These are phyloP conservation scores for Hysterium pulicare DNA, from an alignment of 2,329 filamentous ascomycete genomes.

Conservation along the genomic window DNA sequence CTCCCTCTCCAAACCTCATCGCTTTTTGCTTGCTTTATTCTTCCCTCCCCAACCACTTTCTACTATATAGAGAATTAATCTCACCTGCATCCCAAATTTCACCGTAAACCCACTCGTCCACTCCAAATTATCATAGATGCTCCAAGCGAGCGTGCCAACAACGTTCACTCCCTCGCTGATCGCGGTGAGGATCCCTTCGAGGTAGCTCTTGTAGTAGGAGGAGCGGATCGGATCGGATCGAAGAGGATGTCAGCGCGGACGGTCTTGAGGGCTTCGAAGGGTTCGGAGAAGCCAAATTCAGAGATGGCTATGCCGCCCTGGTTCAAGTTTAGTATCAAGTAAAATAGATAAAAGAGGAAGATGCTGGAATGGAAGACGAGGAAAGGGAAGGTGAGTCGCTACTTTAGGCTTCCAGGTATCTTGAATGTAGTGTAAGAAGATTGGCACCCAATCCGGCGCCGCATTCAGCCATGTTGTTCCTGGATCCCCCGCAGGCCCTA, in stretches of 20 bases:
- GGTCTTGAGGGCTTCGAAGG: constrained; percentile 25
- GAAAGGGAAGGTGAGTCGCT: constrained; percentile 42
- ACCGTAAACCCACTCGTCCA: constrained; percentile 29
- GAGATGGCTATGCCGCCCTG: too few relatives aligned
- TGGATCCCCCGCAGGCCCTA: too few relatives aligned
- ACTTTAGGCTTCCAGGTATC: constrained; percentile 20
- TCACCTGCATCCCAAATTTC: constrained; percentile 34
- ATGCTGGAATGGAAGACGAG: constrained; percentile 50
- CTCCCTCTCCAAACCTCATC: neutral
- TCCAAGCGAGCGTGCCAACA: constrained; percentile 34
- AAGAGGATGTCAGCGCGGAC: constrained; percentile 15
- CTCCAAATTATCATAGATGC: constrained; percentile 38
- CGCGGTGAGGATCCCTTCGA: constrained; percentile 32
- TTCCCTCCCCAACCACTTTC: too few relatives aligned
- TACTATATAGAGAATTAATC: too few relatives aligned
- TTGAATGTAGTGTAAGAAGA: too few relatives aligned
- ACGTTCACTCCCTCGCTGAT: constrained; percentile 35
- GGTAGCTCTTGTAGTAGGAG: constrained; percentile 32
- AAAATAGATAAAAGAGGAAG: too few relatives aligned
- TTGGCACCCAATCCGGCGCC: too few relatives aligned
- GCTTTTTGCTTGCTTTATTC: too few relatives aligned
- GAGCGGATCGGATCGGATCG: constrained; percentile 30
- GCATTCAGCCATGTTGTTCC: too few relatives aligned
- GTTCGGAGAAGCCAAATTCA: constrained; percentile 23
- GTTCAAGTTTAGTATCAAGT: too few relatives aligned